Percentiles rank a stretch among this genome's conserved stretches.
Conservation (phyloP, 1,139 yeast species). For the Geotrichum macrosporum region DNA sequence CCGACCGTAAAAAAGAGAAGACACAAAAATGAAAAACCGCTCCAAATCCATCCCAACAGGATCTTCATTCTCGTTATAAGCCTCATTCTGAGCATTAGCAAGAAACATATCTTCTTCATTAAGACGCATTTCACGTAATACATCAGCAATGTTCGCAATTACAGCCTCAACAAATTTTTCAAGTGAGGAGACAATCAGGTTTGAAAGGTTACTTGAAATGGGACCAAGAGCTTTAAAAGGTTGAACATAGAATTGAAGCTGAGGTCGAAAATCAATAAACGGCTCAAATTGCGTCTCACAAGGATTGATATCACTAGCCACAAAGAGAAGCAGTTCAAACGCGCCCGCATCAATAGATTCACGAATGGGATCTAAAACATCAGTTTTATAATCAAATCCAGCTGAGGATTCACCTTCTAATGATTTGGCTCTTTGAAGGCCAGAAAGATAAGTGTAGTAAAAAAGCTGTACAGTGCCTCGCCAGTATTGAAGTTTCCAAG, state of each 20-base stretch:
- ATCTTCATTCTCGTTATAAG: constrained; percentile 25
- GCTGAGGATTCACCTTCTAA: constrained; percentile 17
- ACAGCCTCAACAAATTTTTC: constrained; percentile 53
- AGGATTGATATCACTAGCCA: constrained; percentile 62
- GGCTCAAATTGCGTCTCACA: constrained; percentile 37
- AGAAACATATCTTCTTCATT: constrained; percentile 77
- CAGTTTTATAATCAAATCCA: constrained; percentile 40
- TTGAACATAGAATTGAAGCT: constrained; percentile 52
- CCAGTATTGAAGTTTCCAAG: constrained; percentile 38
- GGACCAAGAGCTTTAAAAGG: constrained; percentile 24
- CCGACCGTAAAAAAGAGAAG: constrained; percentile 62
- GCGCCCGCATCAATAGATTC: constrained; percentile 65
- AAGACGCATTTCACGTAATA: constrained; percentile 74
- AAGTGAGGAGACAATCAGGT: constrained; percentile 25
- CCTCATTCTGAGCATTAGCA: constrained; percentile 41
- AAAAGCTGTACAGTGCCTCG: constrained; percentile 56
- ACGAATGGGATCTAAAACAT: constrained; percentile 46
- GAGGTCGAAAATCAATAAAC: constrained; percentile 56
- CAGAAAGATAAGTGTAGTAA: constrained; percentile 60
- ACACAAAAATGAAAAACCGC: constrained; percentile 74
- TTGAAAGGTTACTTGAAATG: constrained; percentile 26
- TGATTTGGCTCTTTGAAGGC: constrained; percentile 43
- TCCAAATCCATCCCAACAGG: constrained; percentile 79
- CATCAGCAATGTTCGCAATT: constrained; percentile 69
- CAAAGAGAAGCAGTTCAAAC: constrained; percentile 67